Evolutionary conservation across 2,329 filamentous ascomycete genomes (phyloP).

Genomic region (Coniochaeta ligniaria): DNA sequence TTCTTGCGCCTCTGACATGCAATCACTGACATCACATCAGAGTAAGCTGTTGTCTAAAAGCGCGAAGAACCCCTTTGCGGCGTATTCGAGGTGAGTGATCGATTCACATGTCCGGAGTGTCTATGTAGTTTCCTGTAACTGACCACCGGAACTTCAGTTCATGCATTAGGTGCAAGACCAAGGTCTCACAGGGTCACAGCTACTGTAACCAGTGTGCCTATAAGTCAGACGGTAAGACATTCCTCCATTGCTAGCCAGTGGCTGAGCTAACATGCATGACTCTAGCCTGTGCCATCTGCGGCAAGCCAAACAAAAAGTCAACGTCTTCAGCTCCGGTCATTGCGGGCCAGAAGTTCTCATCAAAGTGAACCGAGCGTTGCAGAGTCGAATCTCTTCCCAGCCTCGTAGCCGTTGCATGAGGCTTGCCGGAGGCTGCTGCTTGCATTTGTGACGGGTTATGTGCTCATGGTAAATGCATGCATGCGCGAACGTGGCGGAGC

Average conservation of each 20-base stretch:
- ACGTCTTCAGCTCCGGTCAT: conserved; percentile 45
- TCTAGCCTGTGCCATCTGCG: conserved; percentile 56
- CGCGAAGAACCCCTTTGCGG: conserved; percentile 59
- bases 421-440: not conserved
- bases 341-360: conserved; percentile 53
- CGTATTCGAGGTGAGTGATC: conserved; percentile 40
- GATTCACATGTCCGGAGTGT: not conserved
- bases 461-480: not conserved
- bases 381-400: not conserved
- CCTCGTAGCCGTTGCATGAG: not conserved
- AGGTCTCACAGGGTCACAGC: conserved; percentile 53
- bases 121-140: not conserved
- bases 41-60: conserved; percentile 58
- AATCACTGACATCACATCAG: conserved; percentile 22
- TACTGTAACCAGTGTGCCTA: conserved; percentile 58
- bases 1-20: not conserved
- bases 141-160: conserved; percentile 29
- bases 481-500: not conserved
- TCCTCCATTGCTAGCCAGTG: not conserved
- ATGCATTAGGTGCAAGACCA: conserved; percentile 55
- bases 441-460: not conserved
- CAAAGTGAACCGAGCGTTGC: conserved; percentile 37
- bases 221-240: conserved; percentile 47
- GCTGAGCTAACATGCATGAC: conserved; percentile 7
- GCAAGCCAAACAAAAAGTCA: conserved; percentile 47